Evolutionary conservation across 1,284 basidiomycete species (phyloP), one percentile per base, ranked within the genome.

Genomic region (Farysia itapuensis): DNA sequence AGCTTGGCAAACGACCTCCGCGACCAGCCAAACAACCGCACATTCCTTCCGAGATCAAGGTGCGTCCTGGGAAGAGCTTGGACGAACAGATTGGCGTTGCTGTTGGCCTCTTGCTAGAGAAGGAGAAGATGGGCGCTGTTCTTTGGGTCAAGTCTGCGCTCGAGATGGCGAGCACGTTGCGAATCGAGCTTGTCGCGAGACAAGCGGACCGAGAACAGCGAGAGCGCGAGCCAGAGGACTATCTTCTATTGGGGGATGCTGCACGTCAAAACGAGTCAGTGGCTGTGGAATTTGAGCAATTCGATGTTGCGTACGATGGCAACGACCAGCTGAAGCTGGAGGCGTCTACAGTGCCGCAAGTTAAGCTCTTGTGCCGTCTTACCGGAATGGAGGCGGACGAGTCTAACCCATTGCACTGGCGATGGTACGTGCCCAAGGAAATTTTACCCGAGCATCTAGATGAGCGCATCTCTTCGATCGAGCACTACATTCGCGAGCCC

Each of bases 281-380:
- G 2, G 44, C 43, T 3, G 58, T 56, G 18, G 43, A 40, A 15
- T 56, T 61, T 36, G 42, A 61, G 44, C 44, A 45, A 4, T 61
- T 28, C 30, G 58, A 51, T 22, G 40, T 69, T 5, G 39, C 43
- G 4, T 50, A 53, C 15, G 49, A 46, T 6, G 58, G 46, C 34
- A 57, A 67, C 16, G 63, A 67, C n/a, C 51, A 66, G 32, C 47
- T 74, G 29, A 51, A 43, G 26, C 34, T 34, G 3, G 71, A 73
- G 19, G 64, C 64, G 4, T 66, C 67, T 22, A 35, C 46, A 18
- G 31, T 65, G 26, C 69, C 72, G 0, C 64, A 64, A 35, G 54
- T 73, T 43, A 74, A 74, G 50, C 45, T 76, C 21, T 61, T 76
- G 3, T 71, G 69, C 41, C 69, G 71, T 15, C 56, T 75, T 11